Base-by-base conservation (phyloP, 768 basidiomycete species). In the Grammothele lineata region DNA sequence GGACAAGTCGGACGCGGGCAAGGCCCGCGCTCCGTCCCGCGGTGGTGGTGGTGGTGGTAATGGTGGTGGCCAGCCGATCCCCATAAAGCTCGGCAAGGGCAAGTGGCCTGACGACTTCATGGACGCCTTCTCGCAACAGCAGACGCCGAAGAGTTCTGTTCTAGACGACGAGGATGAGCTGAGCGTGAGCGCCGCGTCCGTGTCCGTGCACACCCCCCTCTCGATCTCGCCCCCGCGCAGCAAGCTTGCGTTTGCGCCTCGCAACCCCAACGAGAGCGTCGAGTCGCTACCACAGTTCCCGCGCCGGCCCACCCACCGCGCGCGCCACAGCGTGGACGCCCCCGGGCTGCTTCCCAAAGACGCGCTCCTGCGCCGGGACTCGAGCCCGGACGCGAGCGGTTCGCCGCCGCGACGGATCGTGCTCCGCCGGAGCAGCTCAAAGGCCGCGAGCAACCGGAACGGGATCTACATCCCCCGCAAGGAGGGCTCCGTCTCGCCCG, bases 81-180 rank as follows among this genome's bases (percentile, higher is more conserved):
- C 56, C 19, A 71, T 87, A 52, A 74, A 80, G 45, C 76, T 88
- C 26, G 79, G 81, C 26, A 86, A 88, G 62, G 87, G 84, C 48
- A 87, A 85, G 63, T 89, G 85, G 85, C 85, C 88, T 0, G 85
- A 88, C 64, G 87, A 88, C 63, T 86, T 88, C 61, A 61, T 89
- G 45, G 79, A 80, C 54, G 79, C 70, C 23, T 77, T 85, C 50
- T 48, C 39, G 34, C 9, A 15, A 8, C 9, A 8, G 30, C 15
- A 14, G 7, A 35, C 44, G 46, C 44, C 43, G 43, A 42, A 51
- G 34, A 37, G 45, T 18, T 45, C 56, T 21, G 12, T 57, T 18
- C 30, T 51, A n/a, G 47, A 53, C 32, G 58, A 57, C 47, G 56
- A 59, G 24, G 56, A 60, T 11, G 54, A 53, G 24, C 34, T 51